Conservation (phyloP, 306 rosid species). For the Rubus parviflorus region DNA sequence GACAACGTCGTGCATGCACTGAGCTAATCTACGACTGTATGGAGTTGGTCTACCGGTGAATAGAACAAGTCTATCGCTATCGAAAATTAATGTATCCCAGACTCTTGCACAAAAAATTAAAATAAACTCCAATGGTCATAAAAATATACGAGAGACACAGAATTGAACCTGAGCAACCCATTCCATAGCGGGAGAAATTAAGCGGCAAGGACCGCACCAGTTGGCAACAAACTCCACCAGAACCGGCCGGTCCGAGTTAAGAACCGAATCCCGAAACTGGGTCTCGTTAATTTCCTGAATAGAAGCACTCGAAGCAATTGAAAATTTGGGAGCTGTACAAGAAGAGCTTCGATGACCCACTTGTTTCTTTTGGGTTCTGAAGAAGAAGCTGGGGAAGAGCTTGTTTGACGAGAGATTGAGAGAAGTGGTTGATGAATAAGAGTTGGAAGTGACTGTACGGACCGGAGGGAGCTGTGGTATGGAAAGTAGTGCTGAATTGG, state of each 20-base stretch:
- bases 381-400: slow-evolving; percentile 32
- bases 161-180: slow-evolving; percentile 61
- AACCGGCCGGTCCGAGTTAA: slow-evolving; percentile 69
- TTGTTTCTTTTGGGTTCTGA: slow-evolving; percentile 6
- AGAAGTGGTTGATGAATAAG: slow-evolving; percentile 13
- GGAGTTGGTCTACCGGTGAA: neutral
- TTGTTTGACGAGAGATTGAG: slow-evolving; percentile 26
- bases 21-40: neutral
- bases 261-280: slow-evolving; percentile 60
- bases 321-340: slow-evolving; percentile 34
- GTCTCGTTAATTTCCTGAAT: slow-evolving; percentile 60
- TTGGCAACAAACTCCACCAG: slow-evolving; percentile 84
- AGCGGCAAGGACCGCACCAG: slow-evolving; percentile 95
- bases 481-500: slow-evolving; percentile 39
- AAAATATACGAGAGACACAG: neutral
- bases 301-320: slow-evolving; percentile 44
- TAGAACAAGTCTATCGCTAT: neutral
- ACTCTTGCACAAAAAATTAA: neutral
- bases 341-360: slow-evolving; percentile 15
- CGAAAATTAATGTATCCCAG: neutral
- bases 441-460: slow-evolving; percentile 33
- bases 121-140: neutral
- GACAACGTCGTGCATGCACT: neutral
- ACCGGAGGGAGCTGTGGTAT: slow-evolving; percentile 18
- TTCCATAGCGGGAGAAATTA: slow-evolving; percentile 70